Evolutionary conservation across 768 basidiomycete species (phyloP).

Genomic region (Suillus occidentalis): DNA sequence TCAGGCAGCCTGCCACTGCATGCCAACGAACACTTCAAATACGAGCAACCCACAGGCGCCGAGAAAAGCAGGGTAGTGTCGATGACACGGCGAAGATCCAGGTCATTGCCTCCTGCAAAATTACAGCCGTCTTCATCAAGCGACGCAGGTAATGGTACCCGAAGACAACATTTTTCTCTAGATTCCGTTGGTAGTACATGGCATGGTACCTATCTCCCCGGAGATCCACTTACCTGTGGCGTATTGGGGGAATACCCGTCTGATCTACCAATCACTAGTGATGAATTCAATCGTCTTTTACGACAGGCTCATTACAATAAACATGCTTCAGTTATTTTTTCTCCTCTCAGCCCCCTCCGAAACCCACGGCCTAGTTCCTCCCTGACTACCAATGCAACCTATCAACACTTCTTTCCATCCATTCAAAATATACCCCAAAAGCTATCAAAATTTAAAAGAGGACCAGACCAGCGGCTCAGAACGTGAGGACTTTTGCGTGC

Average conservation of each 20-base stretch:
- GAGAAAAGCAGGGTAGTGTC: conserved; percentile 28
- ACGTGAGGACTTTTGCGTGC: conserved; percentile 21
- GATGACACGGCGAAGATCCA: conserved; percentile 14
- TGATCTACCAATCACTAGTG: conserved; percentile 13
- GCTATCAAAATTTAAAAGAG: conserved; percentile 16
- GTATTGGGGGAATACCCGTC: too few species aligned
- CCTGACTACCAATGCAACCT: conserved; percentile 21
- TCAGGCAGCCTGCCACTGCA: conserved; percentile 27
- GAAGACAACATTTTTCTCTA: background rate
- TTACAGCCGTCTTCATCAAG: background rate
- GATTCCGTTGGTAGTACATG: background rate
- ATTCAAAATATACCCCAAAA: conserved; percentile 9
- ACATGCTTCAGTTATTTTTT: conserved; percentile 27
- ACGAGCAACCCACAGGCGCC: conserved; percentile 29
- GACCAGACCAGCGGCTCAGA: conserved; percentile 21
- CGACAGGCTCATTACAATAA: conserved; percentile 26
- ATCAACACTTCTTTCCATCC: conserved; percentile 24
- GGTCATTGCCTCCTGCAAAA: background rate
- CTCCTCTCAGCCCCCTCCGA: conserved; percentile 34
- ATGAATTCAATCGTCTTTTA: conserved; percentile 27
- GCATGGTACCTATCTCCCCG: background rate
- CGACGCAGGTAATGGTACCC: background rate
- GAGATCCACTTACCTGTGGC: background rate
- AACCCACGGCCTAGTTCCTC: conserved; percentile 8
- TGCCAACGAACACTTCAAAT: conserved; percentile 21